These are phyloP conservation scores for Dispira parvispora DNA, from an alignment of 192 early-diverging fungal species.

Conservation along the genomic window DNA sequence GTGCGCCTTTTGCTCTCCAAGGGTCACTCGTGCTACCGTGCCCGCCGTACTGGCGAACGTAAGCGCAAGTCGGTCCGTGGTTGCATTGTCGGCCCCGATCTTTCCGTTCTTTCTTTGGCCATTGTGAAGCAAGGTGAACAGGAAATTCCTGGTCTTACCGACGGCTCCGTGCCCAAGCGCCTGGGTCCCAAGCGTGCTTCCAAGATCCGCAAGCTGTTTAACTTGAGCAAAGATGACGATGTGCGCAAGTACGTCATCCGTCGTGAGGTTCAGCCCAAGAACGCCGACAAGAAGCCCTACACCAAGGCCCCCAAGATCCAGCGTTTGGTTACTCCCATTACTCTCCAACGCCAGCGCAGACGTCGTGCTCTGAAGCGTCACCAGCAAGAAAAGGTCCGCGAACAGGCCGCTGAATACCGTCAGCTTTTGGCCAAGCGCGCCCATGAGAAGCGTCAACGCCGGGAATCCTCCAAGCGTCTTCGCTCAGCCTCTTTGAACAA, in stretches of 20 bases:
- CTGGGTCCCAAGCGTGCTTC: constrained; percentile 96
- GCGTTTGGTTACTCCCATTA: constrained; percentile 92
- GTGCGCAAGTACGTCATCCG: constrained; percentile 99
- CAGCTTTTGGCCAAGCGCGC: constrained; percentile 78
- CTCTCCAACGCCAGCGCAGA: constrained; percentile 91
- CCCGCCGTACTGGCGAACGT: constrained; percentile 93
- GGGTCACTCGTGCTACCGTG: constrained; percentile 98
- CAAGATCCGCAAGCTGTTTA: constrained; percentile 99
- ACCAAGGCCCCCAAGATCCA: constrained; percentile 95
- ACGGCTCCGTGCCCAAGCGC: constrained; percentile 84
- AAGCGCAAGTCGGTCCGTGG: constrained; percentile 99
- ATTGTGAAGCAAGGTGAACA: constrained; percentile 96
- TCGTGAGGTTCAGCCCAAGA: constrained; percentile 84
- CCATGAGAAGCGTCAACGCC: constrained; percentile 90
- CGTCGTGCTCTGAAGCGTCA: constrained; percentile 72
- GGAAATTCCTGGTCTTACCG: constrained; percentile 90
- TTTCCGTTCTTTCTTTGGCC: constrained; percentile 84
- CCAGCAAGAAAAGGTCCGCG: constrained; percentile 62
- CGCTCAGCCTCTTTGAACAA: constrained; percentile 12
- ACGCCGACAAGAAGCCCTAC: constrained; percentile 77
- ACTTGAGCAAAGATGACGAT: constrained; percentile 96
- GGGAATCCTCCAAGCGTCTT: constrained; percentile 45
- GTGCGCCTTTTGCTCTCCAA: constrained; percentile 66
- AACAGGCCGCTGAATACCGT: constrained; percentile 50
- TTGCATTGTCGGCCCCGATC: constrained; percentile 91